phyloP scores from a whole-genome alignment of 108 stramenopile species.

The Poteriospumella lacustris region DNA sequence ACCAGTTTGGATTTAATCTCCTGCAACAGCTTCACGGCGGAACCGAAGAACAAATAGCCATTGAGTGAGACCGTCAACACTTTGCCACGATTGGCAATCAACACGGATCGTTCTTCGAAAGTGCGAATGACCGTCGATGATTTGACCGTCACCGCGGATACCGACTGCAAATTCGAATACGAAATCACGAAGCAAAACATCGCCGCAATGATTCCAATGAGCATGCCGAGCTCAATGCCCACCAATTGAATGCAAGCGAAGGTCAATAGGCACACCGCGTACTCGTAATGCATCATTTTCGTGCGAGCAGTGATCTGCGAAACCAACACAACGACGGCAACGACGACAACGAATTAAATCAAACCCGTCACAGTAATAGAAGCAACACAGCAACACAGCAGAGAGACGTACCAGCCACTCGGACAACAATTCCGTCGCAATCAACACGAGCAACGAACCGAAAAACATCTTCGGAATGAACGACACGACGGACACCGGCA shows the following conservation, averaged over 20 bases:
- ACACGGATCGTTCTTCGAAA: slow-evolving; percentile 48
- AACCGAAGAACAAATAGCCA: slow-evolving; percentile 48
- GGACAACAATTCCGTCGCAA: slow-evolving; percentile 79
- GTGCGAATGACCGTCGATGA: slow-evolving; percentile 44
- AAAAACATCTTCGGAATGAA: slow-evolving; percentile 89
- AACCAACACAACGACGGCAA: not conserved
- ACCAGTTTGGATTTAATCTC: slow-evolving; percentile 39
- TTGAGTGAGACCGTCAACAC: slow-evolving; percentile 28
- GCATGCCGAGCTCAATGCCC: slow-evolving; percentile 47
- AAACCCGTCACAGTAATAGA: not conserved
- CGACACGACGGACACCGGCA: slow-evolving; percentile 69
- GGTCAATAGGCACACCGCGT: slow-evolving; percentile 39
- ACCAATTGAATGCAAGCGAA: slow-evolving; percentile 33
- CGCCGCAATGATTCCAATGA: slow-evolving; percentile 36
- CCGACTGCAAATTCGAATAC: slow-evolving; percentile 40
- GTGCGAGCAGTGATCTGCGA: slow-evolving; percentile 45
- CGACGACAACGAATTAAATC: not conserved
- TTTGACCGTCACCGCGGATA: slow-evolving; percentile 27
- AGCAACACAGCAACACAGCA: not conserved
- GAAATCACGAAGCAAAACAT: slow-evolving; percentile 38
- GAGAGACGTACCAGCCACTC: slow-evolving; percentile 71
- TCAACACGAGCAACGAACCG: slow-evolving; percentile 77
- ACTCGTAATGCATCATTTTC: slow-evolving; percentile 53
- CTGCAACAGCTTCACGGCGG: slow-evolving; percentile 39
- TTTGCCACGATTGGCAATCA: slow-evolving; percentile 34